Evolutionary conservation across 2,329 filamentous ascomycete genomes (phyloP).

Genomic region (Fusarium sp.): DNA sequence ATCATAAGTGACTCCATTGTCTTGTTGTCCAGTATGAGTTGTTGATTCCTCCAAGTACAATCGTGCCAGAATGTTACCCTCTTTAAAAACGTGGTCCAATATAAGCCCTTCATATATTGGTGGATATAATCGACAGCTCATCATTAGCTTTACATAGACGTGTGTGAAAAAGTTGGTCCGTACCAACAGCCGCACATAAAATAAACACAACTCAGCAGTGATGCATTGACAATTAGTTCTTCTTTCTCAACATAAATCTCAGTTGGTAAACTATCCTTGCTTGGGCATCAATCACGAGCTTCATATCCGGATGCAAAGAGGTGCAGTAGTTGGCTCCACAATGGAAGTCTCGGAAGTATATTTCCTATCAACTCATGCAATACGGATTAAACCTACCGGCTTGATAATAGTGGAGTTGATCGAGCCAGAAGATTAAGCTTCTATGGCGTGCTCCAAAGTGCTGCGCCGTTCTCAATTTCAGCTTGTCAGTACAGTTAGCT

Average conservation of each 20-base stretch:
- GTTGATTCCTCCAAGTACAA: background rate
- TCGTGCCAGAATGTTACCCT: conserved; percentile 5
- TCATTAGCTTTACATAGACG: background rate
- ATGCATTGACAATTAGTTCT: background rate
- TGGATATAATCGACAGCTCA: background rate
- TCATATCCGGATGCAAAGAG: conserved; percentile 18
- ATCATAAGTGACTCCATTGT: background rate
- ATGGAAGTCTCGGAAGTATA: background rate
- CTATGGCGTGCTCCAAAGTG: background rate
- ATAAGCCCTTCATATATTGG: background rate
- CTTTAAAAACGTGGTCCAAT: conserved; percentile 2
- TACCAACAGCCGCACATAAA: background rate
- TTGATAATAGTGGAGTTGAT: background rate
- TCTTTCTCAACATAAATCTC: background rate
- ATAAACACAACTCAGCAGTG: background rate
- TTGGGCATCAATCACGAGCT: background rate
- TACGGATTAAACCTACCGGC: background rate
- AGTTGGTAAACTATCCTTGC: background rate
- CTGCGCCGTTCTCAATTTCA: background rate
- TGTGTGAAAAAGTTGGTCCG: background rate
- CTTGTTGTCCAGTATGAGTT: conserved; percentile 1
- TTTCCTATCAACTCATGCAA: background rate
- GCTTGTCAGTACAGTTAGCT: background rate
- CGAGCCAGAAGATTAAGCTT: background rate
- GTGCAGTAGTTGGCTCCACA: conserved; percentile 7